Base-by-base conservation (phyloP, 2,329 filamentous ascomycete genomes). In the Orbilia quercus region DNA sequence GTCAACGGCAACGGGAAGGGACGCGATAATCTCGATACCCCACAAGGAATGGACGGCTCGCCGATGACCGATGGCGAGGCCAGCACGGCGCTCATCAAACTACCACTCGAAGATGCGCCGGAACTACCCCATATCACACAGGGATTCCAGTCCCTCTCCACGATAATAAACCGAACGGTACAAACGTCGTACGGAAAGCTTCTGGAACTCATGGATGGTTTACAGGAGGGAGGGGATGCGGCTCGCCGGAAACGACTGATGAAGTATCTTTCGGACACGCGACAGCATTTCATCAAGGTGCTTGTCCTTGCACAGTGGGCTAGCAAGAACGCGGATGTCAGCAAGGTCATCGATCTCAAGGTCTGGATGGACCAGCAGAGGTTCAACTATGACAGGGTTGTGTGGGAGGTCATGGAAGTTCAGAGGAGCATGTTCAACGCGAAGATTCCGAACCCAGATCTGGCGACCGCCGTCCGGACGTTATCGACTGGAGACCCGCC, bases 231-330 rank as follows among this genome's bases (percentile, higher is more conserved):
- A 18, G 75, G 73, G 18, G 94, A 91, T 78, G 78, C 91, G 11
- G 84, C 85, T 31, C 96, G 96, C 82, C 97, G 96, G 81, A 82
- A 87, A 25, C 82, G 84, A 36, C 80, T 97, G 59, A 81, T 96
- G 70, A 87, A 90, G 45, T 96, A 95, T 82, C 88, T 90, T 7
- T 89, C 94, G 79, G 86, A 88, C 20, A 87, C 90, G 78, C 89
- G 96, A 78, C 88, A 89, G 28, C 92, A 91, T 82, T 98, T 96
- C 84, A 91, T 96, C 80, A 98, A 99, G 82, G 87, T 93, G 6
- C 84, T 97, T 18, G 92, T 99, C 20, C 89, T 99, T 50, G 88
- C 90, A 1, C 90, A 95, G 81, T 99, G 95, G 95, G 91, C 90
- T 79, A 86, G 90, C 78, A 89, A 91, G 80, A 88, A 90, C 34